These are phyloP conservation scores for Exidia glandulosa DNA, from an alignment of 768 basidiomycete species.

Conservation along the genomic window DNA sequence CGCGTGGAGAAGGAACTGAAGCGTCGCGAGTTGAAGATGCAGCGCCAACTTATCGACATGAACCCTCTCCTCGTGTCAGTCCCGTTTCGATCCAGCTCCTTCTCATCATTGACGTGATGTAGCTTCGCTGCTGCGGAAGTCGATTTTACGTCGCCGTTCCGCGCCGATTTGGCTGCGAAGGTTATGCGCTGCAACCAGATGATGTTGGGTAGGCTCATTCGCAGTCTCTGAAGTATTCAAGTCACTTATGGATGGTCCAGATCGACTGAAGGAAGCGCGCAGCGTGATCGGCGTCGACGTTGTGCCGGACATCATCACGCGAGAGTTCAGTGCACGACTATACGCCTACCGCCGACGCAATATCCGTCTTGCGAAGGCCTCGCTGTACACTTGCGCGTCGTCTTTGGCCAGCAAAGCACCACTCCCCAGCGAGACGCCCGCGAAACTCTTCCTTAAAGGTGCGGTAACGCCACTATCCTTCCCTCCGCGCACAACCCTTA, in stretches of 20 bases:
- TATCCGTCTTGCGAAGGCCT: slow-evolving; percentile 6
- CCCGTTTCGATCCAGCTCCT: not conserved
- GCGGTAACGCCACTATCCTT: not conserved
- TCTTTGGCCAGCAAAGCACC: slow-evolving; percentile 14
- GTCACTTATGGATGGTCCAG: not conserved
- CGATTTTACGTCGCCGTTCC: slow-evolving; percentile 11
- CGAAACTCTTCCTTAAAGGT: not conserved
- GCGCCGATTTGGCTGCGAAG: slow-evolving; percentile 4
- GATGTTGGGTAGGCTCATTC: slow-evolving; percentile 10
- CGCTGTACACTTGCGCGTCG: slow-evolving; percentile 12
- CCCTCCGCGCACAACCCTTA: not conserved
- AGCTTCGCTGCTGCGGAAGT: slow-evolving; percentile 18
- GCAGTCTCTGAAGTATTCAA: not conserved
- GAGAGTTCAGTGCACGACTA: slow-evolving; percentile 10
- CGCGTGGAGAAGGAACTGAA: slow-evolving; percentile 13
- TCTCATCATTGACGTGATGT: not conserved
- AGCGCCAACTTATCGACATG: slow-evolving; percentile 13
- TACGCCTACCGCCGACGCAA: slow-evolving; percentile 13
- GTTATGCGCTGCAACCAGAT: slow-evolving; percentile 15
- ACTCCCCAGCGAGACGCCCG: slow-evolving; percentile 11
- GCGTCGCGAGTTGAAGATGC: slow-evolving; percentile 15
- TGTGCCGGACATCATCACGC: slow-evolving; percentile 10
- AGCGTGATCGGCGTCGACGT: slow-evolving; percentile 9
- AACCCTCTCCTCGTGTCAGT: slow-evolving; percentile 14
- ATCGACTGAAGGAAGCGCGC: slow-evolving; percentile 11